These are phyloP conservation scores for Lunasporangiospora selenospora DNA, from an alignment of 192 early-diverging fungal species.

Conservation along the genomic window DNA sequence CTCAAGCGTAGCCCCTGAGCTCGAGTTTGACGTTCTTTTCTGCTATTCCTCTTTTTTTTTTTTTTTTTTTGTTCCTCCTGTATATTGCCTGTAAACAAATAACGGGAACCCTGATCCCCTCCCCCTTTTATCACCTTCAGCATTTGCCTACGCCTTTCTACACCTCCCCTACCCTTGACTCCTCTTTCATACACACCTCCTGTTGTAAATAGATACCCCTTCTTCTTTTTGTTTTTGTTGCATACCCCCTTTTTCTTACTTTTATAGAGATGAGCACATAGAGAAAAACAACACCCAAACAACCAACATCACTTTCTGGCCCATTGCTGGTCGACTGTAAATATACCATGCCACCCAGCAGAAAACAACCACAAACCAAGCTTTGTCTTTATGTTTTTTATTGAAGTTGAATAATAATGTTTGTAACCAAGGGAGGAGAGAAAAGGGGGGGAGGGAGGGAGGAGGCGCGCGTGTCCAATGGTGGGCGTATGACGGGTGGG, in stretches of 20 bases:
- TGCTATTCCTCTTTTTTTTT: background rate
- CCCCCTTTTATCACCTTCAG: background rate
- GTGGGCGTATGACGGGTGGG: too few species aligned
- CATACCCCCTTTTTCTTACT: background rate
- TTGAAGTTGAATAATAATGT: too few species aligned
- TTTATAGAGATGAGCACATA: background rate
- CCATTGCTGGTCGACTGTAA: too few species aligned
- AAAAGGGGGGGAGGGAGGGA: too few species aligned
- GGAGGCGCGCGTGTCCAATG: too few species aligned
- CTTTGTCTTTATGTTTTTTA: too few species aligned
- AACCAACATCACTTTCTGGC: too few species aligned
- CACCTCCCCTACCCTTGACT: background rate
- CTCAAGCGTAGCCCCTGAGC: conserved; percentile 40
- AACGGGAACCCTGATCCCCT: background rate
- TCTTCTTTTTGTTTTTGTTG: background rate
- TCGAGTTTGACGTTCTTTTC: background rate
- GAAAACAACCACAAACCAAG: too few species aligned
- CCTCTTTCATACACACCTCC: background rate
- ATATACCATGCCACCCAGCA: too few species aligned
- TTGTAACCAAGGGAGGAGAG: too few species aligned
- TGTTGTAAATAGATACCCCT: conserved; percentile 1
- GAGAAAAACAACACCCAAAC: too few species aligned
- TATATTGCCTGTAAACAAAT: background rate
- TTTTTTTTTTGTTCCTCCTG: background rate
- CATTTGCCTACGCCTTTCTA: background rate